Conservation (phyloP, 352 stramenopile species). For the Phytophthora hibernalis region DNA sequence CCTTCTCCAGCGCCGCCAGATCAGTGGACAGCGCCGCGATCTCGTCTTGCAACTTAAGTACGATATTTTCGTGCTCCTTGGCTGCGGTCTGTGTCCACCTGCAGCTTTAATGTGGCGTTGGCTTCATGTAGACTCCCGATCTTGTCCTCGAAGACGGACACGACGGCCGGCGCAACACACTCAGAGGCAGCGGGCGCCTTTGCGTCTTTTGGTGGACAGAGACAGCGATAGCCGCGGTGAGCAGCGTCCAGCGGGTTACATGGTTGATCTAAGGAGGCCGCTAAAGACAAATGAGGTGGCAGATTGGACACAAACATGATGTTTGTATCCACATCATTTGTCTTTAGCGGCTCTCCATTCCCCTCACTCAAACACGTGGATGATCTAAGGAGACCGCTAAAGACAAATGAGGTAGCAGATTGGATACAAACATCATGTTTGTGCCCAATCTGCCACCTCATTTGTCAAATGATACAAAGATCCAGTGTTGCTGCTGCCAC, state of each 20-base stretch:
- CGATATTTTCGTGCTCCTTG: constrained; percentile 43
- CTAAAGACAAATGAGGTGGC: no score
- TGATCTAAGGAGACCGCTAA: no score
- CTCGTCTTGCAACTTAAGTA: constrained; percentile 37
- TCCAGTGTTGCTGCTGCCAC: no score
- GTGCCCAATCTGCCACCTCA: no score
- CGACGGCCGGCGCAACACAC: constrained; percentile 47
- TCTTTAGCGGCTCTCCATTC: no score
- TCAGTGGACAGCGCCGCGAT: constrained; percentile 23
- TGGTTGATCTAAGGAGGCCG: no score
- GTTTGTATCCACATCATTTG: no score
- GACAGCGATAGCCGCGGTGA: constrained; percentile 45
- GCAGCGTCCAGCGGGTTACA: constrained; percentile 43
- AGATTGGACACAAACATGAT: no score
- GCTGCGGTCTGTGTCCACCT: constrained; percentile 52
- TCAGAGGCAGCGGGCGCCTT: neutral
- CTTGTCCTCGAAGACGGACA: constrained; percentile 54
- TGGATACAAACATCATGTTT: no score
- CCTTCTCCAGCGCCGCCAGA: constrained; percentile 28
- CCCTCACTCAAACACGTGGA: no score
- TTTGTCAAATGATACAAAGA: no score
- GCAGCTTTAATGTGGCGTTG: constrained; percentile 47
- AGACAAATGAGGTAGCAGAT: no score
- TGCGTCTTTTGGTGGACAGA: constrained; percentile 35
- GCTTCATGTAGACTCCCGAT: constrained; percentile 48